Conservation (phyloP, 345 rosid species). For the Linum usitatissimum region DNA sequence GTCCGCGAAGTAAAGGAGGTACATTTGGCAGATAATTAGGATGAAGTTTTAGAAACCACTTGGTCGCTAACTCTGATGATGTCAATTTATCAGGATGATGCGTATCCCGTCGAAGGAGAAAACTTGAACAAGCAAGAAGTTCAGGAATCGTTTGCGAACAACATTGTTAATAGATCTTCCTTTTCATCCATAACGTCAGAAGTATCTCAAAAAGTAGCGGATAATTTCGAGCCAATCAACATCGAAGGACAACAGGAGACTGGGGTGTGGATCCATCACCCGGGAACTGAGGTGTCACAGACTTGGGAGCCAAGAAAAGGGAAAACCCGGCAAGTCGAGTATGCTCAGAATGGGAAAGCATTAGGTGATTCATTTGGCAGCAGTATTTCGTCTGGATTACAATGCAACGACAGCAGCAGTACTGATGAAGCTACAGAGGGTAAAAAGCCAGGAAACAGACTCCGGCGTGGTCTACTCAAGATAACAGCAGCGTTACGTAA, state of each 20-base stretch:
- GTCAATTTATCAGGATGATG: constrained; percentile 24
- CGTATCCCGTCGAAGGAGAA: constrained; percentile 22
- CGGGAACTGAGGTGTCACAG: constrained; percentile 64
- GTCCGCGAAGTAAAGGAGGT: constrained; percentile 40
- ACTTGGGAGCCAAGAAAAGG: constrained; percentile 87
- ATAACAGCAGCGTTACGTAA: constrained; percentile 39
- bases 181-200: constrained; percentile 37
- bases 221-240: constrained; percentile 65
- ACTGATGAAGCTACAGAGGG: constrained; percentile 39
- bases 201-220: constrained; percentile 39
- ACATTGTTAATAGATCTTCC: constrained; percentile 25
- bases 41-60: neutral
- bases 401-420: constrained; percentile 35
- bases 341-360: constrained; percentile 27
- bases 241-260: constrained; percentile 61
- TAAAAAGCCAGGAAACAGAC: constrained; percentile 18
- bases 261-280: constrained; percentile 81
- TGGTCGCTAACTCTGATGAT: neutral
- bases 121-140: constrained; percentile 25
- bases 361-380: constrained; percentile 27
- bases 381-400: constrained; percentile 24
- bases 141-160: constrained; percentile 29
- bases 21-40: neutral
- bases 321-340: constrained; percentile 39
- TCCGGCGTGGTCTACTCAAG: constrained; percentile 42